Evolutionary conservation across 2,329 filamentous ascomycete genomes (phyloP), one percentile per base, ranked within the genome.

Genomic region (Cercospora sp.): DNA sequence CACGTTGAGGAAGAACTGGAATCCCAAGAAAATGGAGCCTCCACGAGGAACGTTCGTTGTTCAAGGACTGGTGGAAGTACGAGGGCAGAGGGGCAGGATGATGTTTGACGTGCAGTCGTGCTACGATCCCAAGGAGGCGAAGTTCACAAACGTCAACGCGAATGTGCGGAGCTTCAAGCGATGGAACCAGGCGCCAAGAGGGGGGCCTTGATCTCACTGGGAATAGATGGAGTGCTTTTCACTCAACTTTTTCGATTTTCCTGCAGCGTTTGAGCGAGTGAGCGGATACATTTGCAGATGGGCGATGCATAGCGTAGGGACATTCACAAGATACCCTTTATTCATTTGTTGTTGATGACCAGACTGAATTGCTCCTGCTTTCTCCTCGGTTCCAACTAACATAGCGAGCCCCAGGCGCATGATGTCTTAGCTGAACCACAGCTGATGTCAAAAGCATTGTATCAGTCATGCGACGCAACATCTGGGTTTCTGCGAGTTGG

Each of bases 31-130:
- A 42, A 64, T 74, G 6, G 77, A 81, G 39, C 74, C 80, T 0
- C 83, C 83, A 5, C 78, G 82, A 12, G 84, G 84, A 3, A 79
- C 77, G 3, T 79, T 85, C 62, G 67, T 81, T 0, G 79, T 85
- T 12, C 74, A 77, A 1, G 84, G 83, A 3, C 65, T 84, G 36
- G 75, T 86, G 1, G 82, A 85, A 66, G 72, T 85, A 3, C 74
- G 78, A n/a, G 83, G 83, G 6, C 72, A 75, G 8, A 77, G 75
- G 55, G 82, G 80, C 0, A 77, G 76, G 51, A 71, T 81, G 65
- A 79, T 81, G 5, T 69, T 85, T n/a, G 82, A 84, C 65, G 81
- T 85, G 2, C 67, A 73, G 8, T 81, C 78, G 5, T 78, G 75
- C 5, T 86, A 85, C 69, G 82, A 85, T 66, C 82, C 83, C 1